A percentile compares a stretch with the other conserved stretches of the same genome.
phyloP scores from a whole-genome alignment of 352 stramenopile genomes.

The Blastocystis sp. region DNA sequence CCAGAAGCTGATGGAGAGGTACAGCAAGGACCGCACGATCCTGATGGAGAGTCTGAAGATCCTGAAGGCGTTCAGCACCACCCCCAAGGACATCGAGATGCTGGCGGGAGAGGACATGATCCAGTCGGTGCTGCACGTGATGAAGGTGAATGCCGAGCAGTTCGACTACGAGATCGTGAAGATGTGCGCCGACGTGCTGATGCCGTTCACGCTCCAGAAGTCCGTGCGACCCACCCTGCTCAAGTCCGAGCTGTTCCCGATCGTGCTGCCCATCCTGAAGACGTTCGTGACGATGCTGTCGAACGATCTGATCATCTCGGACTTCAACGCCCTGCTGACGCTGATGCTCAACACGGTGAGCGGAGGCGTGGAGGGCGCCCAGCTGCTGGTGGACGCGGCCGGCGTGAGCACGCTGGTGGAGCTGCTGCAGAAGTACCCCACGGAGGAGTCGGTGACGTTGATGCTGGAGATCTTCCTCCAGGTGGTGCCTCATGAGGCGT shows the following conservation, averaged over 20 bases:
- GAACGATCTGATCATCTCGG: background rate
- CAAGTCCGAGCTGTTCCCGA: background rate
- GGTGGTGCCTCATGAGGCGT: background rate
- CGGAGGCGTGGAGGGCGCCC: background rate
- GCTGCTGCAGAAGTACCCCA: slow-evolving; percentile 30
- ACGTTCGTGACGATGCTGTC: background rate
- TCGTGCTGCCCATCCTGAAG: background rate
- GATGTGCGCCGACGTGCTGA: slow-evolving; percentile 34
- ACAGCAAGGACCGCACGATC: slow-evolving; percentile 8
- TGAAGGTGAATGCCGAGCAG: background rate
- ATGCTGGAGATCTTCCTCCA: slow-evolving; percentile 19
- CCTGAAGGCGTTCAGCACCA: background rate
- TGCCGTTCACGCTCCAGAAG: slow-evolving; percentile 11
- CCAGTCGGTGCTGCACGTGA: background rate
- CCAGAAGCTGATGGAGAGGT: slow-evolving; percentile 29
- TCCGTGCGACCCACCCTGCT: background rate
- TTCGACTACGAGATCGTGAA: slow-evolving; percentile 46
- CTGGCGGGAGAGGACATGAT: background rate
- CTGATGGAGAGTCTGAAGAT: slow-evolving; percentile 57
- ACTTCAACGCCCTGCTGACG: background rate
- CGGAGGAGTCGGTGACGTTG: background rate
- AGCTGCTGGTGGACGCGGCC: background rate
- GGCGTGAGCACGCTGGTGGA: slow-evolving; percentile 2
- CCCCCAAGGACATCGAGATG: slow-evolving; percentile 25
- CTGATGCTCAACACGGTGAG: background rate